phyloP scores from a whole-genome alignment of 2,329 filamentous ascomycete genomes.

The Shiraia bambusicola region DNA sequence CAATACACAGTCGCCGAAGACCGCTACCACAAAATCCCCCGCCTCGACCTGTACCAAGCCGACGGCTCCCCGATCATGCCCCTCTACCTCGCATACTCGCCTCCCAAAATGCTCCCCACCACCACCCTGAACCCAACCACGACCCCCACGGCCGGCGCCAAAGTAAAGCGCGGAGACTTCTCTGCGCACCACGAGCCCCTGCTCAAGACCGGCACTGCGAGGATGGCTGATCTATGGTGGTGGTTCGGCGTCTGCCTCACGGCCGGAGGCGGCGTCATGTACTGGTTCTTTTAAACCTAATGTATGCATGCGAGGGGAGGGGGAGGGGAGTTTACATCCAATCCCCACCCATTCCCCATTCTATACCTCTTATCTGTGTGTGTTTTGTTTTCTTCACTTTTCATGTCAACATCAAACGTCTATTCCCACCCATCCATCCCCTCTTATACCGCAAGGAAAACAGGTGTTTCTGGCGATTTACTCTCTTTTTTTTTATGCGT shows the following conservation, averaged over 20 bases:
- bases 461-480: too few species aligned
- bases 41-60: conserved; percentile 64
- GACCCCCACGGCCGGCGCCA: conserved; percentile 41
- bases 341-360: too few species aligned
- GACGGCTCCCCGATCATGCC: conserved; percentile 68
- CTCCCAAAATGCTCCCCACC: conserved; percentile 70
- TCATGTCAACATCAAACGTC: too few species aligned
- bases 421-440: too few species aligned
- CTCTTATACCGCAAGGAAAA: too few species aligned
- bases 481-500: too few species aligned
- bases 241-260: conserved; percentile 54
- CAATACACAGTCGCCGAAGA: conserved; percentile 55
- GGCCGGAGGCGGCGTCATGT: conserved; percentile 51
- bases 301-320: background rate
- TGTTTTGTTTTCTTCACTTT: too few species aligned
- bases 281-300: conserved; percentile 45
- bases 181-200: conserved; percentile 47
- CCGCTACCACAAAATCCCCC: conserved; percentile 61
- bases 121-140: conserved; percentile 61
- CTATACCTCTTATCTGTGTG: too few species aligned
- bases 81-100: conserved; percentile 64
- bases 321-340: too few species aligned
- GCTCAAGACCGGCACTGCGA: conserved; percentile 36
- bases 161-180: conserved; percentile 39
- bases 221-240: conserved; percentile 51